A percentile compares a stretch with the other conserved stretches of the same genome.
Evolutionary conservation across 2,329 filamentous ascomycete genomes (phyloP).

Genomic region (Onygena corvina): DNA sequence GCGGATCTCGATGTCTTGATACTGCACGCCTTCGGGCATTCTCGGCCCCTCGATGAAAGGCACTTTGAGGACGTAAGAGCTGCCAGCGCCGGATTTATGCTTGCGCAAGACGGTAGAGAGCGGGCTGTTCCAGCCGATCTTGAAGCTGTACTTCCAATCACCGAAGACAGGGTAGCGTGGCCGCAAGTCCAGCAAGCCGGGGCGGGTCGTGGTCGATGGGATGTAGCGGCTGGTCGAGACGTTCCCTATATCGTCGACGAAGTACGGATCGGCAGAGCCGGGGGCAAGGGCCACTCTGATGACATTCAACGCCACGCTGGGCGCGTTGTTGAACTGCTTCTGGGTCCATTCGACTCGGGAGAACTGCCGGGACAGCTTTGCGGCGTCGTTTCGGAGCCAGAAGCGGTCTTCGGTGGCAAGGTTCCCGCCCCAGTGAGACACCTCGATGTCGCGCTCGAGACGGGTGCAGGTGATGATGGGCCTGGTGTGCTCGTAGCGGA

Average conservation of each 20-base stretch:
- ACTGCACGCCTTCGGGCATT: conserved; percentile 72
- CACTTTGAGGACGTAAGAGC: conserved; percentile 74
- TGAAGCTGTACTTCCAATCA: conserved; percentile 96
- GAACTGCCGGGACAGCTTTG: conserved; percentile 61
- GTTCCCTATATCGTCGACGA: conserved; percentile 91
- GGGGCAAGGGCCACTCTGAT: conserved; percentile 66
- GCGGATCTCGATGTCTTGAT: conserved; percentile 65
- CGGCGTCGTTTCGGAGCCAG: conserved; percentile 74
- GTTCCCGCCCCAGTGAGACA: conserved; percentile 97
- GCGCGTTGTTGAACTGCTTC: conserved; percentile 62
- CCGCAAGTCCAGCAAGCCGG: conserved; percentile 78
- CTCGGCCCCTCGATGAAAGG: conserved; percentile 90
- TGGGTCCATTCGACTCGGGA: conserved; percentile 65
- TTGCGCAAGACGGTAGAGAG: conserved; percentile 62
- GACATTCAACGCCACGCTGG: conserved; percentile 66
- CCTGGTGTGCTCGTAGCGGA: conserved; percentile 93
- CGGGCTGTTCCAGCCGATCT: conserved; percentile 88
- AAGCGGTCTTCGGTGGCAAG: conserved; percentile 90
- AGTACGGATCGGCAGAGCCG: conserved; percentile 80
- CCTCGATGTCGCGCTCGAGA: conserved; percentile 82
- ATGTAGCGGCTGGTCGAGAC: conserved; percentile 88
- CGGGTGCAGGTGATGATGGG: conserved; percentile 67
- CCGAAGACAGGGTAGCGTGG: conserved; percentile 94
- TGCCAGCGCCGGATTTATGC: conserved; percentile 43
- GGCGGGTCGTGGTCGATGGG: conserved; percentile 44